Evolutionary conservation across 140 eudicot genomes (phyloP), one percentile per base, ranked within the genome.

Genomic region (Cichorium intybus): DNA sequence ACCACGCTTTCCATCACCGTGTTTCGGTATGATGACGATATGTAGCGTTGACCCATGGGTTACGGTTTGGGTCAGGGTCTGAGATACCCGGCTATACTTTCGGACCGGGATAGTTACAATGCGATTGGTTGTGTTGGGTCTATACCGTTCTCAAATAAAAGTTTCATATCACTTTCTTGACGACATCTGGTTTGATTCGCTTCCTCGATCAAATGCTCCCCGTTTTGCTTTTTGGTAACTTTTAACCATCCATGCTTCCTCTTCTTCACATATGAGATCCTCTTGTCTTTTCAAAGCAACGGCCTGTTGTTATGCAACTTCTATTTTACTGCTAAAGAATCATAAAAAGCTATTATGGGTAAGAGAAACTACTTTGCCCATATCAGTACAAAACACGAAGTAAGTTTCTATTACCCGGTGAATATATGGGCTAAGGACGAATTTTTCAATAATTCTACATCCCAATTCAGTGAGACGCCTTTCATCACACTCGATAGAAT

Each of bases 261-360:
- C 96, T 72, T 92, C 99, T 77, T 93, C 99, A 55, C 99, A 97
- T 45, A 93, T 89, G 75, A 93, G 99, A 66, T 93, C 99, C 67
- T 93, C 99, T 78, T 93, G 99, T 79, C 92, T 76, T 80, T 74
- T 93, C 64, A 93, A 76, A 52, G 99, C 86, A 81, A 93, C 95
- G 64, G 90, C 95, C 75, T 93, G 97, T 64, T 93, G 97, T 77
- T 93, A 93, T 34, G 99, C 94, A 35, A 77, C 90, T 74, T 93
- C 99, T 71, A 93, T 93, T 80, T 93, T 93, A 77, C 89, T 93
- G 88, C 77, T 72, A 15, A 24, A 10, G 43, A 37, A 29, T 10
- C 6, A 41, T 17, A 18, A n/a, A 7, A 66, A 39, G 16, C 2
- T 20, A 56, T 39, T 28, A 56, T n/a, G n/a, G n/a, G n/a, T n/a